Evolutionary conservation across 257 asterid genomes (phyloP), one percentile per base, ranked within the genome.

Genomic region (Salvia splendens): DNA sequence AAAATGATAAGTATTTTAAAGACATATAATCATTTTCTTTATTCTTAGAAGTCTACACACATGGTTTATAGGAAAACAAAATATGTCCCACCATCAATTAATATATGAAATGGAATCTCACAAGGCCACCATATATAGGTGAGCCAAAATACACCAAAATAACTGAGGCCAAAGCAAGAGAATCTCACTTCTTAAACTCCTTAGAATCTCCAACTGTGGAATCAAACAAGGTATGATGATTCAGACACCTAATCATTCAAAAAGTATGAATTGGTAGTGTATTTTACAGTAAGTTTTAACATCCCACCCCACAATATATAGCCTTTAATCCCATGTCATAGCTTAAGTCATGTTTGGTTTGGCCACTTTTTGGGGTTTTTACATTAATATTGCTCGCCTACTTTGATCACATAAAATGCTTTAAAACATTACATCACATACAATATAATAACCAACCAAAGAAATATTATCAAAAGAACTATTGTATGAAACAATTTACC

Each of bases 181-280:
- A 81, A 77, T 84, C 86, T 81, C 78, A 72, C 67, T 55, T 46
- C 70, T 56, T 51, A 72, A 74, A 60, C 60, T 57, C 41, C 65
- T 63, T 35, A 56, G 86, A 86, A 77, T 86, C 84, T 73, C 35
- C 56, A 64, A 76, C 69, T 73, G 73, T 78, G 48, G 77, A 67
- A 63, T 61, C 73, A 52, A 67, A 64, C 64, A 36, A 42, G 36
- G 54, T 42, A 48, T 50, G 35, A 53, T 77, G 52, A 61, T 77
- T 69, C 83, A 53, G 64, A 64, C 71, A 35, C 61, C 74, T 12
- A 69, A 64, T 77, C 71, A 78, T 73, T 77, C 66, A 48, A 72
- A 68, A 68, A 60, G 49, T 74, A 80, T 70, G 61, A 64, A 68
- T 59, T n/a, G 70, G 12, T 49, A 20, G 15, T 48, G 15, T 55